Evolutionary conservation across 805 yeast genomes (phyloP).

Genomic region (Saccharomyces mikatae): DNA sequence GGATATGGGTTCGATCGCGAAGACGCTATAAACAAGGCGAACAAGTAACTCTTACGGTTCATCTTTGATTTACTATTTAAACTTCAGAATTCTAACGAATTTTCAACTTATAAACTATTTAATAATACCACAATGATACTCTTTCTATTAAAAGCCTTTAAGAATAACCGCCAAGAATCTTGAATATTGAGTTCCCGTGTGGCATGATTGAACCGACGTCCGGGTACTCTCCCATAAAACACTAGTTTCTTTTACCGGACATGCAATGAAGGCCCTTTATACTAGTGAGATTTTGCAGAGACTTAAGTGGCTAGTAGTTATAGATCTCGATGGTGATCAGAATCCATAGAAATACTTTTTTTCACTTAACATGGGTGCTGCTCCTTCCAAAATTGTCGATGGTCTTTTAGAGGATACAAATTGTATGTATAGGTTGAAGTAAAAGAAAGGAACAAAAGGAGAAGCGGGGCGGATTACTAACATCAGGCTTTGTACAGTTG

Average conservation of each 20-base stretch:
- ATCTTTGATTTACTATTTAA: not conserved
- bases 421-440: slow-evolving; percentile 36
- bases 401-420: slow-evolving; percentile 73
- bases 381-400: slow-evolving; percentile 55
- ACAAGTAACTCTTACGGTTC: not conserved
- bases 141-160: not conserved
- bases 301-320: not conserved
- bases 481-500: slow-evolving; percentile 39
- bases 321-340: not conserved
- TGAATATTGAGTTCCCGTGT: not conserved
- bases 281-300: not conserved
- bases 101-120: not conserved
- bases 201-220: not conserved
- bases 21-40: slow-evolving; percentile 6
- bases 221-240: not conserved
- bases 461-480: not conserved
- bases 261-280: not conserved
- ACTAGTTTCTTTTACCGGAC: not conserved
- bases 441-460: not conserved
- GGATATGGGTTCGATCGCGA: slow-evolving; percentile 51
- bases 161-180: not conserved
- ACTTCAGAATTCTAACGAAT: not conserved
- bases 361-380: slow-evolving; percentile 43
- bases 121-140: not conserved
- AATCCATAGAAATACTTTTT: not conserved